These are phyloP conservation scores for Galerina marginata DNA, from an alignment of 768 basidiomycete genomes.

Conservation along the genomic window DNA sequence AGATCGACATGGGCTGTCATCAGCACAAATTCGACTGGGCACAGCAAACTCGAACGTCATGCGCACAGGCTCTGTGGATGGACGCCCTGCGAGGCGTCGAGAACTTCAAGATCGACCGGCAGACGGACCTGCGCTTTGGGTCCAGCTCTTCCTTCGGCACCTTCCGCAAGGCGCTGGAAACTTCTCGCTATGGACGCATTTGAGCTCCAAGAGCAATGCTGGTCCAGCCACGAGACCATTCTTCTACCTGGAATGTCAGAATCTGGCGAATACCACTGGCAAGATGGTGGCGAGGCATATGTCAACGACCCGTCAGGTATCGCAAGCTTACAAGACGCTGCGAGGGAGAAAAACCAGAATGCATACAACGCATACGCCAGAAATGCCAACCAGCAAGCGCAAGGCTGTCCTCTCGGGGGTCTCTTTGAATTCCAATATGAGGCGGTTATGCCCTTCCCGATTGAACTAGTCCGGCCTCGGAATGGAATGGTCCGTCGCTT, in stretches of 20 bases:
- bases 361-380: constrained; percentile 92
- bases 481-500: constrained; percentile 98
- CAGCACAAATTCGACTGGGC: no score
- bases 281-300: constrained; percentile 96
- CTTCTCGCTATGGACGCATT: constrained; percentile 97
- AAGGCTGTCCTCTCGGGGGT: constrained; percentile 87
- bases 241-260: constrained; percentile 94
- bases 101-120: no score
- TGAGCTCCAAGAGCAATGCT: constrained; percentile 96
- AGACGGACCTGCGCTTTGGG: no score
- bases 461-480: constrained; percentile 99
- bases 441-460: constrained; percentile 80
- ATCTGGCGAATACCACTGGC: constrained; percentile 98
- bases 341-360: constrained; percentile 91
- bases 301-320: constrained; percentile 96
- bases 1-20: no score
- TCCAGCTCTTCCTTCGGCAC: no score
- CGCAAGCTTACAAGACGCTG: constrained; percentile 95
- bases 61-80: no score
- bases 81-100: no score
- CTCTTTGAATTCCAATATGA: constrained; percentile 94
- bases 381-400: constrained; percentile 89
- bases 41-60: no score
- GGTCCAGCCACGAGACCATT: constrained; percentile 90
- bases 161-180: no score